These are phyloP conservation scores for Malus asiatica DNA, from an alignment of 306 rosid species.

Conservation along the genomic window DNA sequence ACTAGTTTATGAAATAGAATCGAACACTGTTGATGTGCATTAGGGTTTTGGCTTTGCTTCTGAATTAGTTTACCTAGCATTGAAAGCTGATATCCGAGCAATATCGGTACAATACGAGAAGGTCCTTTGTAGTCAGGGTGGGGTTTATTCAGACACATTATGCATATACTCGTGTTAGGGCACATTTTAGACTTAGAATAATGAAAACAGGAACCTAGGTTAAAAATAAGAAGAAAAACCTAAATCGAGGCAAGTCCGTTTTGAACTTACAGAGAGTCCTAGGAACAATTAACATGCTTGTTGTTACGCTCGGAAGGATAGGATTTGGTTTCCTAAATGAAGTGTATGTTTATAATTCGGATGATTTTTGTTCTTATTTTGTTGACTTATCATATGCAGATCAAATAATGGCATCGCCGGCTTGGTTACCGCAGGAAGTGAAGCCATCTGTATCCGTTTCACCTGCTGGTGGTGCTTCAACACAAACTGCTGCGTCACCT, in stretches of 20 bases:
- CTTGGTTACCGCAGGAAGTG: slow-evolving; percentile 41
- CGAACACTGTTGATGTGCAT: neutral
- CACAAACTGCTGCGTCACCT: neutral
- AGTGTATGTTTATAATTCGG: neutral
- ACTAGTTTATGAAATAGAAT: neutral
- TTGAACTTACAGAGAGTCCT: neutral
- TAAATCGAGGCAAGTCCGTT: neutral
- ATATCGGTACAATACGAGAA: neutral
- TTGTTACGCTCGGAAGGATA: neutral
- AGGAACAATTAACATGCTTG: neutral
- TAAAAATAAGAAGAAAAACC: neutral
- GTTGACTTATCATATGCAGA: slow-evolving; percentile 10
- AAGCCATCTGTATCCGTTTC: slow-evolving; percentile 9
- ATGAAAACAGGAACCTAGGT: neutral
- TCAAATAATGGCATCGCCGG: slow-evolving; percentile 43
- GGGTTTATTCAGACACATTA: neutral
- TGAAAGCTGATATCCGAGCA: neutral
- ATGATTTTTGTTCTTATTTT: neutral
- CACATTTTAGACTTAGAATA: neutral
- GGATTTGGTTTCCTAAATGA: neutral
- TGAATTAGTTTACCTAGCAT: neutral
- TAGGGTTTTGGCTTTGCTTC: neutral
- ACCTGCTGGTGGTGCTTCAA: neutral
- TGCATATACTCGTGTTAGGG: neutral
- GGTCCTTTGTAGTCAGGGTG: neutral